phyloP scores from a whole-genome alignment of 768 basidiomycete genomes.

The Mycena vitilis region DNA sequence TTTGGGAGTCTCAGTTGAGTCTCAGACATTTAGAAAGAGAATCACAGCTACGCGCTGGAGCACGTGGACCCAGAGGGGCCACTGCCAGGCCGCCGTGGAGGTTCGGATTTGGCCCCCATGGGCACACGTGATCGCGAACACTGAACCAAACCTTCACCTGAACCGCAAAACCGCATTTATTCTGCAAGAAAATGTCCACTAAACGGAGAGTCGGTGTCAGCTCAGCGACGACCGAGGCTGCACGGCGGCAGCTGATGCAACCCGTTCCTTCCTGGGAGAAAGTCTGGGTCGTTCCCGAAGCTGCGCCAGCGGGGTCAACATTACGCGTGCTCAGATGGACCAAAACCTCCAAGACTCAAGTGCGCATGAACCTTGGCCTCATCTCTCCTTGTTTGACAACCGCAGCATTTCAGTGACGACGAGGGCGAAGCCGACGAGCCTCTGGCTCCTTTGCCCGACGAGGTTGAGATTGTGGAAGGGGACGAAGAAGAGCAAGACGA shows the following conservation, averaged over 20 bases:
- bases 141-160: too few species aligned
- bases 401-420: constrained; percentile 90
- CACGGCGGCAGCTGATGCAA: constrained; percentile 87
- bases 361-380: constrained; percentile 44
- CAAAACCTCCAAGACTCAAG: constrained; percentile 83
- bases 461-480: constrained; percentile 80
- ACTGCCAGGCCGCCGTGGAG: too few species aligned
- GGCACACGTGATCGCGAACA: too few species aligned
- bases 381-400: neutral
- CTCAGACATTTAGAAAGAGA: too few species aligned
- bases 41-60: too few species aligned
- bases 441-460: constrained; percentile 81
- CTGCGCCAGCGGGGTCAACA: constrained; percentile 63
- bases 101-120: too few species aligned
- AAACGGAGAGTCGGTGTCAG: constrained; percentile 83
- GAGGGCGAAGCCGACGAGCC: constrained; percentile 85
- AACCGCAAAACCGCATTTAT: neutral
- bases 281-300: constrained; percentile 73
- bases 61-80: too few species aligned
- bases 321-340: constrained; percentile 83
- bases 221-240: constrained; percentile 81
- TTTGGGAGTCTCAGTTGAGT: too few species aligned
- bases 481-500: constrained; percentile 76
- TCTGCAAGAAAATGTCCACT: constrained; percentile 64
- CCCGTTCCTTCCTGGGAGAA: constrained; percentile 92